Evolutionary conservation across 805 yeast species (phyloP), one percentile per base, ranked within the genome.

Genomic region (Metschnikowia cubensis): DNA sequence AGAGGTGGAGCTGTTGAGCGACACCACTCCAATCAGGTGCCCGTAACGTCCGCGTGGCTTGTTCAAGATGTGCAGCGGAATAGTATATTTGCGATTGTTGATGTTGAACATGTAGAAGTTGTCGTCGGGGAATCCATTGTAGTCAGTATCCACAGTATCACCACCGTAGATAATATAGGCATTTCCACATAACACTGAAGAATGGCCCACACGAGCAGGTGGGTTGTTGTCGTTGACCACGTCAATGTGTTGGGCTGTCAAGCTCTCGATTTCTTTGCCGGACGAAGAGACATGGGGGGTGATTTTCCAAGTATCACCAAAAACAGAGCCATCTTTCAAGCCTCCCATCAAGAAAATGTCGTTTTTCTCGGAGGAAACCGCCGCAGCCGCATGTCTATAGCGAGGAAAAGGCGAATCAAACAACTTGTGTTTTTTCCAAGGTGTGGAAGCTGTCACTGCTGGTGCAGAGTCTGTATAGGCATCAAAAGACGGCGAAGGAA

Each of bases 161-260:
- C 99, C 99, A 34, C 98, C 99, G 68, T 89, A 92, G 13, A 94
- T 82, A 41, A 94, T 90, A 61, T 85, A 94, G 1, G 98, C 98
- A 63, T 91, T 92, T 13, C 98, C 99, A 53, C 96, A 85, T 33
- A 92, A 75, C 8, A 91, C 87, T 1, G 96, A 79, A 5, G 96
- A 89, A 68, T 94, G 99, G 3, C 98, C 98, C 6, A 92, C 97
- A 60, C 99, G 83, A 33, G 98, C 97, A 17, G 96, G 92, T 2
- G 97, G 97, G 15, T 89, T 81, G 45, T 87, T 83, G 53, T 82
- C 80, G 52, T 87, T 87, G 52, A 86, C 88, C 34, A 68, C 69
- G 48, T 66, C 76, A 47, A 67, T 61, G 42, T 57, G 63, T 34
- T 61, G 60, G 8, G 75, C 74, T 42, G 60, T 53, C 51, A 65